Percentiles rank a stretch among this genome's conserved stretches.
These are phyloP conservation scores for Phylloporus scabripes DNA, from an alignment of 768 basidiomycete genomes.

Conservation along the genomic window DNA sequence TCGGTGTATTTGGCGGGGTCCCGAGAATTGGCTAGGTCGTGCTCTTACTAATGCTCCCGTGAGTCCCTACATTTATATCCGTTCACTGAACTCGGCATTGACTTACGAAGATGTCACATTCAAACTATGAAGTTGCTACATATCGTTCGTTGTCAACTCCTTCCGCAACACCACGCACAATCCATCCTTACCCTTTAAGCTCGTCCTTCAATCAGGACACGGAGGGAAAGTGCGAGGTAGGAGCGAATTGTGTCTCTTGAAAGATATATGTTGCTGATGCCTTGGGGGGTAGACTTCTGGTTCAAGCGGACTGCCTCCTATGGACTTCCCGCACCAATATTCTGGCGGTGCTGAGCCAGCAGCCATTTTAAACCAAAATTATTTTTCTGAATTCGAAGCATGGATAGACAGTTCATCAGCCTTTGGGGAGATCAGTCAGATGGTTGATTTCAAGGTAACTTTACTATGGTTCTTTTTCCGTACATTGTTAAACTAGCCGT, in stretches of 20 bases:
- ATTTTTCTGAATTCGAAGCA: neutral
- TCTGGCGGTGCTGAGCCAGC: neutral
- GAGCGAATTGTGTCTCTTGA: neutral
- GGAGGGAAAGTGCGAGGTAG: neutral
- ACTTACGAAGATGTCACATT: neutral
- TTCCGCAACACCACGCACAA: neutral
- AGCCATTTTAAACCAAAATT: neutral
- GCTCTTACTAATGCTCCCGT: neutral
- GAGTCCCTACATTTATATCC: neutral
- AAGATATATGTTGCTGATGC: neutral
- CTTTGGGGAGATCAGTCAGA: neutral
- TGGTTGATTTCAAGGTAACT: neutral
- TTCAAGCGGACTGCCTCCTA: fast-evolving
- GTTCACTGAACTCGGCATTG: neutral
- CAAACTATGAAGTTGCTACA: neutral
- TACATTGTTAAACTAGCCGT: too few relatives aligned
- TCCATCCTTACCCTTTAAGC: neutral
- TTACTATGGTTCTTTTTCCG: neutral
- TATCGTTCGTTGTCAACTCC: neutral
- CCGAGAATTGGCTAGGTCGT: neutral
- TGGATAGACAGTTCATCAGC: neutral
- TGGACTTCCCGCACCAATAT: neutral
- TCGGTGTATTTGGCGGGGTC: neutral
- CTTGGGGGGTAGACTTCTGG: neutral
- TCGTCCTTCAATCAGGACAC: neutral